These are phyloP conservation scores for Apophysomyces ossiformis DNA, from an alignment of 371 early-diverging fungal genomes.

Conservation along the genomic window DNA sequence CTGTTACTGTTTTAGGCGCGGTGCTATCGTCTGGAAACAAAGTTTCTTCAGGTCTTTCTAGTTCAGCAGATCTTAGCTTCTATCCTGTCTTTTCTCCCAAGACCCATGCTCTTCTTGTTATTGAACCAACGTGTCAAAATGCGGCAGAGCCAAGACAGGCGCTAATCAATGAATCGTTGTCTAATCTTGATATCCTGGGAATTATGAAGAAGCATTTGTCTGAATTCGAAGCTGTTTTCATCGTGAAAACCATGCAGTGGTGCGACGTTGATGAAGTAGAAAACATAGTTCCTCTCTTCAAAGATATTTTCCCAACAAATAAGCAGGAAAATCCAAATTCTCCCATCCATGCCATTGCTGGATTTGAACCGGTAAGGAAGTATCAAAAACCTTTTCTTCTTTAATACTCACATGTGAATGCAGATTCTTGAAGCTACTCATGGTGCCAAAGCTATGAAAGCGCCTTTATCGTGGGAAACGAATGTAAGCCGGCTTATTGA, in stretches of 20 bases:
- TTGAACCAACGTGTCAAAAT: constrained; percentile 34
- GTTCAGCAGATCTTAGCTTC: constrained; percentile 27
- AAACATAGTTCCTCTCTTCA: constrained; percentile 43
- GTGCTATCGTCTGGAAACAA: constrained; percentile 25
- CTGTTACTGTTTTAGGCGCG: constrained; percentile 46
- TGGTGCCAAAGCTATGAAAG: constrained; percentile 42
- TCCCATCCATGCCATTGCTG: constrained; percentile 22
- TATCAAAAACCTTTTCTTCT: not conserved
- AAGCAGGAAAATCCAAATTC: constrained; percentile 1
- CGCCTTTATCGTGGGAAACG: constrained; percentile 49
- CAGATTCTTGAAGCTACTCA: constrained; percentile 39
- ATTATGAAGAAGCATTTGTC: constrained; percentile 8
- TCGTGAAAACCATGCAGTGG: constrained; percentile 41
- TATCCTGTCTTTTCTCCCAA: constrained; percentile 63
- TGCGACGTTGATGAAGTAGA: constrained; percentile 51
- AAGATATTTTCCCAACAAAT: constrained; percentile 35
- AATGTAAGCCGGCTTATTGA: constrained; percentile 29
- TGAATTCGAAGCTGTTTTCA: constrained; percentile 39
- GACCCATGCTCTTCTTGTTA: constrained; percentile 60
- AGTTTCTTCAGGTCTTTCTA: constrained; percentile 10
- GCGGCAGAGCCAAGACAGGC: not conserved
- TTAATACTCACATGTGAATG: not conserved
- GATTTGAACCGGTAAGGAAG: constrained; percentile 36
- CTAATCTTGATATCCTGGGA: constrained; percentile 8
- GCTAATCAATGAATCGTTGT: constrained; percentile 17